phyloP scores from a whole-genome alignment of 2,329 filamentous ascomycete genomes.

The Stachybotrys echinatus region DNA sequence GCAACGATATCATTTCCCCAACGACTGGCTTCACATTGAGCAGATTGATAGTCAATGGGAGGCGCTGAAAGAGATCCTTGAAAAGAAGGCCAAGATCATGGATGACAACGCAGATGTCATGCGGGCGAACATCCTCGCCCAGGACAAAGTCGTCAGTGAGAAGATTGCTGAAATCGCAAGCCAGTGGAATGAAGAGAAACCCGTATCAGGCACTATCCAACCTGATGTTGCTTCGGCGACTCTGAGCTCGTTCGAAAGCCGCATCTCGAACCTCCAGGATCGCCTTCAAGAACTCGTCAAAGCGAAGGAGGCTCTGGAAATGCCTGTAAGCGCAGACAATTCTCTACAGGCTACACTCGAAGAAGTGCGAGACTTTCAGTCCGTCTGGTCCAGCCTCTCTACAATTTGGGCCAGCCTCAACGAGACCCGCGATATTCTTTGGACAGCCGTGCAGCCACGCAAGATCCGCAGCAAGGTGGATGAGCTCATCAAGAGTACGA shows the following conservation, averaged over 20 bases:
- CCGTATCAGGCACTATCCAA: slow-evolving; percentile 88
- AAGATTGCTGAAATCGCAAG: slow-evolving; percentile 80
- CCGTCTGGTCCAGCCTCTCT: slow-evolving; percentile 91
- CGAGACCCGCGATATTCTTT: slow-evolving; percentile 85
- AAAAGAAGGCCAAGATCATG: slow-evolving; percentile 90
- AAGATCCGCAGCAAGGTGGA: slow-evolving; percentile 90
- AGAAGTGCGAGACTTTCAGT: slow-evolving; percentile 98
- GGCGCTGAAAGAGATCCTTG: slow-evolving; percentile 84
- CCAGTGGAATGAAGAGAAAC: slow-evolving; percentile 96
- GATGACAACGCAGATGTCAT: slow-evolving; percentile 94
- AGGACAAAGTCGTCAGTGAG: slow-evolving; percentile 85
- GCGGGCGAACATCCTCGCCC: slow-evolving; percentile 87
- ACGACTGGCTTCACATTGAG: slow-evolving; percentile 92
- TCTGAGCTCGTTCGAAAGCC: slow-evolving; percentile 74
- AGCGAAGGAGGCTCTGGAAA: slow-evolving; percentile 92
- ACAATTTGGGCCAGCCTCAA: slow-evolving; percentile 97
- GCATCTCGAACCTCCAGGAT: slow-evolving; percentile 77
- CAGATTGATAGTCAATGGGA: slow-evolving; percentile 97
- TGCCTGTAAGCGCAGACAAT: slow-evolving; percentile 74
- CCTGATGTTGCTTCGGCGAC: slow-evolving; percentile 84
- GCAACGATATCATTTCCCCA: slow-evolving; percentile 88
- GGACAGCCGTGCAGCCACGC: slow-evolving; percentile 91
- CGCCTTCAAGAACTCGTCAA: slow-evolving; percentile 92
- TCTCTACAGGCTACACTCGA: slow-evolving; percentile 83
- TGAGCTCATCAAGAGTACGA: slow-evolving; percentile 92